Base-by-base conservation (phyloP, 2,329 filamentous ascomycete species). In the Botryotinia globosa region DNA sequence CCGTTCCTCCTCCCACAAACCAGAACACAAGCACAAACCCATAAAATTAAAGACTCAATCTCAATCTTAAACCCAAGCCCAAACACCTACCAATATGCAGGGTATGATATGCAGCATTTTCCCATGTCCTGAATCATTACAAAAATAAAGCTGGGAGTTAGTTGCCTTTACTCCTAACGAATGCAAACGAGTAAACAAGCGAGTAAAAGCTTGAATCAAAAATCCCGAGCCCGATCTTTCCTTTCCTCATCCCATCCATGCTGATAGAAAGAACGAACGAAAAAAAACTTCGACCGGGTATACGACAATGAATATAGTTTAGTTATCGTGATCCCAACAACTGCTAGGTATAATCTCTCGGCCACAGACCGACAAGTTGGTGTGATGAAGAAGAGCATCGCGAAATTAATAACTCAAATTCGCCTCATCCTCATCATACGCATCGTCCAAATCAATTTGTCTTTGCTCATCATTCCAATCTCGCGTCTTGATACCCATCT, bases 401-500 rank as follows among this genome's bases (percentile, higher is more conserved):
- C 51, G n/a, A 61, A 59, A 14, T 65, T 20, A 71, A 71, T 71
- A 71, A n/a, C 69, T 71, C 69, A 71, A 45, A 44, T 71, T 64
- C 29, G 58, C 59, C 45, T 71, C 69, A 65, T 71, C 69, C 42
- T 71, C 69, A 29, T 64, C 69, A 48, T 54, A 67, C 32, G 54
- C 64, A 54, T 71, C 69, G 18, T 65, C 44, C 37, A 44, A 44
- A 32, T 64, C 59, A 65, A 71, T 42, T n/a, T 42, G 39, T 67
- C 65, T 51, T 67, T 54, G 39, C 25, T 65, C 69, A 39, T 71
- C 69, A 54, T n/a, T 37, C 37, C 59, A 71, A 65, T 71, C 69
- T 22, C 45, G 39, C 25, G 58, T 48, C 20, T 48, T 51, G n/a
- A 72, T 76, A 9, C 72, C 77, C 73, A 76, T 73, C 59, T 78